Base-by-base conservation (phyloP, 2,329 filamentous ascomycete species). In the Colletotrichum destructivum region DNA sequence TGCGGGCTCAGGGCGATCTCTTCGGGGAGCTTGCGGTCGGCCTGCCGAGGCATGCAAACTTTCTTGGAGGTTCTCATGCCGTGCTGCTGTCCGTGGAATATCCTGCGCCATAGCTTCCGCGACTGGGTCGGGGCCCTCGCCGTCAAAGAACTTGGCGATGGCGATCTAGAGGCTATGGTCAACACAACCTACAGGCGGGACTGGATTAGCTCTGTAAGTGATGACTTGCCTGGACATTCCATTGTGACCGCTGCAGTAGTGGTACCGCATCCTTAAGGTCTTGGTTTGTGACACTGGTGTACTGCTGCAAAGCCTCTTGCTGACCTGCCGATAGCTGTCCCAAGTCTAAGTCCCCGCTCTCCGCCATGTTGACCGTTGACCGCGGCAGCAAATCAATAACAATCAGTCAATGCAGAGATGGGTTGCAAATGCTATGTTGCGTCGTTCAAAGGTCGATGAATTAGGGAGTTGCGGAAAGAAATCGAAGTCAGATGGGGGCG, bases 131-230 rank as follows among this genome's bases (percentile, higher is more conserved):
- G 94, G 89, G 4, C 92, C 92, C 83, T 98, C 96, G 76, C 96
- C 96, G 78, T 99, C 96, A 81, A 98, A 99, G 89, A 98, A 98
- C 79, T 97, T 97, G 75, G 96, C 91, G 74, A 99, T 96, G 69
- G 96, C 96, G 77, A 98, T 98, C 92, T 98, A 5, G 68, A 16
- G 21, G 18, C 23, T 23, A 23, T 64, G 16, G 69, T 63, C 15
- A 71, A 35, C 18, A 23, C 23, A n/a, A 21, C 31, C 44, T 11
- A n/a, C 21, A 46, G 6, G 26, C 16, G 13, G 23, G 23, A n/a
- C 40, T 62, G 66, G 38, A 52, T 38, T 51, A 15, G n/a, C 23
- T 40, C 47, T 21, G 47, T 26, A 16, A 6, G 9, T 46, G 16
- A 31, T 12, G 18, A 13, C 82, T 47, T 82, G 95, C 94, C 86